Conservation (phyloP, 1,284 basidiomycete genomes). For the Rhodotorula sp. region DNA sequence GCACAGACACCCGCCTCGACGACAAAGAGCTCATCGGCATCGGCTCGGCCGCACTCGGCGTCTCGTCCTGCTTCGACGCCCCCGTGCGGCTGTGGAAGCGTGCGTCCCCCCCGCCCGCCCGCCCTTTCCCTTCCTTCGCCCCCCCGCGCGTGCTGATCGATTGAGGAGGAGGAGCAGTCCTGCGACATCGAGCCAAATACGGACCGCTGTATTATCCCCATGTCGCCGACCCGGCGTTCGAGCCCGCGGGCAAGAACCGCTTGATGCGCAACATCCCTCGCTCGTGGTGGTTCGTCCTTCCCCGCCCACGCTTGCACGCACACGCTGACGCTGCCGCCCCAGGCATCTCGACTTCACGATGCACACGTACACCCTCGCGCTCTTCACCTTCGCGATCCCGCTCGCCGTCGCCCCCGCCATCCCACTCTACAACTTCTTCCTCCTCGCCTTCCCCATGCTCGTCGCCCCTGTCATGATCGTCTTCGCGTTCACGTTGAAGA, state of each 20-base stretch:
- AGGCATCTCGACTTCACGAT: slow-evolving; percentile 25
- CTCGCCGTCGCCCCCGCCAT: slow-evolving; percentile 38
- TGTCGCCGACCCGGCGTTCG: slow-evolving; percentile 13
- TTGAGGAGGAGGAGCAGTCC: slow-evolving; percentile 8
- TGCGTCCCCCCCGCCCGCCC: slow-evolving; percentile 4
- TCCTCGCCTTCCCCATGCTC: slow-evolving; percentile 39
- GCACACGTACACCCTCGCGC: slow-evolving; percentile 22
- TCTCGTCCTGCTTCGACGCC: slow-evolving; percentile 37
- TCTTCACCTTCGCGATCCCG: slow-evolving; percentile 40
- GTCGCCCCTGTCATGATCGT: slow-evolving; percentile 30
- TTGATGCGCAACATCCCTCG: slow-evolving; percentile 22
- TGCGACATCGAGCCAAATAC: slow-evolving; percentile 32
- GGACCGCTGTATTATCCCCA: slow-evolving; percentile 34
- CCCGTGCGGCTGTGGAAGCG: slow-evolving; percentile 39
- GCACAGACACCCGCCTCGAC: slow-evolving; percentile 1
- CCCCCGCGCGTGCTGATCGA: too few relatives aligned
- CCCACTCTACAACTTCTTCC: slow-evolving; percentile 40
- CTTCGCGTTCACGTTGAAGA: slow-evolving; percentile 36
- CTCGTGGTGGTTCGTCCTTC: slow-evolving; percentile 21
- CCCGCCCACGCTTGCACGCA: too few relatives aligned
- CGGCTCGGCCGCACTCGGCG: slow-evolving; percentile 33
- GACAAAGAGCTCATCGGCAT: slow-evolving; percentile 36
- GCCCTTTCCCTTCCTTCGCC: too few relatives aligned
- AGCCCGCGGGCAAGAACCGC: slow-evolving; percentile 14
- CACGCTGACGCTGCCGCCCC: too few relatives aligned